A percentile compares a stretch with the other conserved stretches of the same genome.
Evolutionary conservation across 1,139 yeast genomes (phyloP).

Genomic region (Arxiozyma telluris): DNA sequence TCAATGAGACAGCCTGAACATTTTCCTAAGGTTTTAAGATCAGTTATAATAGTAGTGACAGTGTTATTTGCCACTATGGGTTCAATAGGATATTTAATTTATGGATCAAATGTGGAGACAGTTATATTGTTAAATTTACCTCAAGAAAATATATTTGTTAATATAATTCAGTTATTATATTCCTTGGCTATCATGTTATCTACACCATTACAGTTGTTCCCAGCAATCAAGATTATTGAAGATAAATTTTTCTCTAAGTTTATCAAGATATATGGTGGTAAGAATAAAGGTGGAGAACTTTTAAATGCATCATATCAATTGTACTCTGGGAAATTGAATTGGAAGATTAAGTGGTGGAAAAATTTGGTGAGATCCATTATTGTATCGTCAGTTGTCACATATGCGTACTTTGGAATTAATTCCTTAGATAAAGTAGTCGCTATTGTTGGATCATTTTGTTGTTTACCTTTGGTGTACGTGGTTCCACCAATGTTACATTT

Average conservation of each 20-base stretch:
- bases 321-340: conserved; percentile 48
- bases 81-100: conserved; percentile 57
- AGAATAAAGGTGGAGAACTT: conserved; percentile 3
- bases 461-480: conserved; percentile 75
- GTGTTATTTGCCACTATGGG: conserved; percentile 54
- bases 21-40: conserved; percentile 53
- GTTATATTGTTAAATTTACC: conserved; percentile 67
- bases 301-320: conserved; percentile 4
- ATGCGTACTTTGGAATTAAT: conserved; percentile 55
- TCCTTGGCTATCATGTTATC: conserved; percentile 66
- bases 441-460: conserved; percentile 72
- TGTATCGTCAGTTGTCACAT: conserved; percentile 43
- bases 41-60: conserved; percentile 54
- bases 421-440: conserved; percentile 66
- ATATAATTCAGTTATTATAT: conserved; percentile 56
- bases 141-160: conserved; percentile 52
- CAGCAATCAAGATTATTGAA: conserved; percentile 66
- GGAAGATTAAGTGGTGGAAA: conserved; percentile 55
- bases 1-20: conserved; percentile 67
- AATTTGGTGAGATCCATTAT: conserved; percentile 46
- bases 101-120: conserved; percentile 57
- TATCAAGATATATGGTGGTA: conserved; percentile 22
- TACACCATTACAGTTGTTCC: conserved; percentile 68
- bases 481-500: conserved; percentile 70
- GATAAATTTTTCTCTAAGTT: conserved; percentile 42